These are phyloP conservation scores for Hypoxylon crocopeplum DNA, from an alignment of 495 filamentous ascomycete species.

Conservation along the genomic window DNA sequence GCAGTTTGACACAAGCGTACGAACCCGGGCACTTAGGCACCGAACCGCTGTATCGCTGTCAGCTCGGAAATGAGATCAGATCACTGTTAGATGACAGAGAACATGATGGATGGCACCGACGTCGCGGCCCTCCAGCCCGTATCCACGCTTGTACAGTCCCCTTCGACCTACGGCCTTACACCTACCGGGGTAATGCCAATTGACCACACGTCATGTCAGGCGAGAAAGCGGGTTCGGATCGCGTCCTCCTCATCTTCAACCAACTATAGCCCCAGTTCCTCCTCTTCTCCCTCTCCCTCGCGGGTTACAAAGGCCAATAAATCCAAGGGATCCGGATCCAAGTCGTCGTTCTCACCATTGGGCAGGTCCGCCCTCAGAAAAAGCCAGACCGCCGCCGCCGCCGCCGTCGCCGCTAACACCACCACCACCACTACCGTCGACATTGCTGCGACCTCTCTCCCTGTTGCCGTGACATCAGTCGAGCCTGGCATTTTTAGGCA, in stretches of 20 bases:
- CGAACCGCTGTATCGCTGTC: conserved; percentile 11
- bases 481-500: conserved; percentile 11
- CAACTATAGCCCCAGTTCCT: conserved; percentile 18
- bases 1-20: conserved; percentile 24
- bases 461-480: neutral
- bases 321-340: conserved; percentile 1
- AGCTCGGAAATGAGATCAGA: conserved; percentile 27
- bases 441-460: conserved; percentile 9
- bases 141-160: conserved; percentile 16
- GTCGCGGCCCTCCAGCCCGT: conserved; percentile 12
- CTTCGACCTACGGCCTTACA: conserved; percentile 15
- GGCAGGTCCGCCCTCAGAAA: conserved; percentile 6
- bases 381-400: conserved; percentile 11
- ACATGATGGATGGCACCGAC: conserved; percentile 29
- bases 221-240: conserved; percentile 25
- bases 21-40: neutral
- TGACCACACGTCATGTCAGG: conserved; percentile 26
- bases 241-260: conserved; percentile 4
- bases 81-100: conserved; percentile 22
- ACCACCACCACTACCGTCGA: conserved; percentile 11
- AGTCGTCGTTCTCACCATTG: conserved; percentile 12
- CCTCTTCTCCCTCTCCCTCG: conserved; percentile 7
- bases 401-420: conserved; percentile 11
- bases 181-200: conserved; percentile 30
- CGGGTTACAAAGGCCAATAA: conserved; percentile 23